These are phyloP conservation scores for Chaetomium strumarium DNA, from an alignment of 2,329 filamentous ascomycete genomes.

Conservation along the genomic window DNA sequence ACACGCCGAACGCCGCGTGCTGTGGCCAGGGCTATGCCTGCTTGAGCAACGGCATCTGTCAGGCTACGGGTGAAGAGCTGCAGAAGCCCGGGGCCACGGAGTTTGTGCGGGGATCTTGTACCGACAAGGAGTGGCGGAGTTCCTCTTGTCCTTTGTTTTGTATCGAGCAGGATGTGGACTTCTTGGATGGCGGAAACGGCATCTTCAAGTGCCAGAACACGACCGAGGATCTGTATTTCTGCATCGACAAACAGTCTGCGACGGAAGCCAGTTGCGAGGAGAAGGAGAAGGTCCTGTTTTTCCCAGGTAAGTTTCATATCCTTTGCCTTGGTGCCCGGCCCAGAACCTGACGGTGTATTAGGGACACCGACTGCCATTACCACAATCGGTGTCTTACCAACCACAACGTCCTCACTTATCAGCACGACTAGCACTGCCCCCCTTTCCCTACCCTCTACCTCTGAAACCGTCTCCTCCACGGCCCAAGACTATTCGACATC, in stretches of 20 bases:
- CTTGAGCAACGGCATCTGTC: constrained; percentile 31
- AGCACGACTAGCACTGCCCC: neutral
- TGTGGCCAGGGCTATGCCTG: constrained; percentile 35
- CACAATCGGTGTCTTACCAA: constrained; percentile 19
- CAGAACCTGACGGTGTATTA: neutral
- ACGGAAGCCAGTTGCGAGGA: constrained; percentile 7
- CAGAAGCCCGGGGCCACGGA: constrained; percentile 20
- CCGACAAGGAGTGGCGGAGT: constrained; percentile 30
- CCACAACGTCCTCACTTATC: constrained; percentile 1
- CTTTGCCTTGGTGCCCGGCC: too few relatives aligned
- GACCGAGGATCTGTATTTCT: constrained; percentile 24
- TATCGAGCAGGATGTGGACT: constrained; percentile 23
- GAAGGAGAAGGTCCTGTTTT: constrained; percentile 20
- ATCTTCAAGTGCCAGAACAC: constrained; percentile 20
- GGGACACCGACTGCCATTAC: constrained; percentile 15
- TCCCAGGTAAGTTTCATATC: constrained; percentile 11
- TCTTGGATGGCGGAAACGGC: constrained; percentile 7
- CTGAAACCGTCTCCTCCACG: neutral
- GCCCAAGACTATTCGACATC: neutral
- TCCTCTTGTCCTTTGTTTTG: constrained; percentile 32
- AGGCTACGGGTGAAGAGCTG: constrained; percentile 25
- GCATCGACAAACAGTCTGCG: constrained; percentile 18
- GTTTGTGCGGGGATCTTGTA: constrained; percentile 32
- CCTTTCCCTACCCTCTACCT: neutral
- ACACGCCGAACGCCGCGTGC: constrained; percentile 28